Percentiles rank a stretch among this genome's conserved stretches.
These are phyloP conservation scores for Pyrenophora graminea DNA, from an alignment of 2,329 filamentous ascomycete species.

Conservation along the genomic window DNA sequence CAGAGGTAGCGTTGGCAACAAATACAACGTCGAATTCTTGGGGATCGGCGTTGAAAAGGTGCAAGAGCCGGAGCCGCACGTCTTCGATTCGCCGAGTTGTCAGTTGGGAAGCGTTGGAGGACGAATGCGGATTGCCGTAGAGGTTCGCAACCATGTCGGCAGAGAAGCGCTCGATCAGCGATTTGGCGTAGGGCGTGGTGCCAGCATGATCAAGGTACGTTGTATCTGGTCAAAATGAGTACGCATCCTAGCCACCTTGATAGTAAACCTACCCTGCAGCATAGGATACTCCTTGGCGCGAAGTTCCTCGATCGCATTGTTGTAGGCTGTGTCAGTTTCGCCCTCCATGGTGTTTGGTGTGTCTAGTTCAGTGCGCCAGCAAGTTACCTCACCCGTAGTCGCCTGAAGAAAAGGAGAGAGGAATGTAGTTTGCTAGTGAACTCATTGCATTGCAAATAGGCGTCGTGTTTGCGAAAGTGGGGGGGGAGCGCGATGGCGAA, in stretches of 20 bases:
- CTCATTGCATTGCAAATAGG: constrained; percentile 33
- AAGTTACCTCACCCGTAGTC: constrained; percentile 29
- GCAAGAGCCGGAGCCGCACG: constrained; percentile 69
- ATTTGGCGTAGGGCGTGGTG: constrained; percentile 82
- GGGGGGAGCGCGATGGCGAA: constrained; percentile 35
- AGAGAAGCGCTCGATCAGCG: constrained; percentile 78
- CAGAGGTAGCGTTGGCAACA: constrained; percentile 88
- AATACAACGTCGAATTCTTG: constrained; percentile 86
- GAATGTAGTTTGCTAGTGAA: constrained; percentile 10
- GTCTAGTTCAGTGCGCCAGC: background rate
- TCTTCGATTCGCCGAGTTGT: constrained; percentile 77
- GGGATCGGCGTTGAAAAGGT: constrained; percentile 81
- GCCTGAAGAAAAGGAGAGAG: constrained; percentile 14
- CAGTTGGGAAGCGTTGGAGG: constrained; percentile 77
- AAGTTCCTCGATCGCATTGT: constrained; percentile 62
- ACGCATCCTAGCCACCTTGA: background rate
- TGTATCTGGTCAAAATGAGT: constrained; percentile 57
- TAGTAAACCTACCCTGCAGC: constrained; percentile 61
- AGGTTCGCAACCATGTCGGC: constrained; percentile 77
- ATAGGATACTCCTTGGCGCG: constrained; percentile 69
- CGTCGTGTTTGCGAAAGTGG: constrained; percentile 39
- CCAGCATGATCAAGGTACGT: constrained; percentile 93
- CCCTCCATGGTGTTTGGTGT: constrained; percentile 32
- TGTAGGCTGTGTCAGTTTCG: constrained; percentile 52
- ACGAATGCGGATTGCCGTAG: constrained; percentile 91